Percentiles rank a stretch among this genome's conserved stretches.
phyloP scores from a whole-genome alignment of 1,139 yeast species.

The Kodamaea alishanica region DNA sequence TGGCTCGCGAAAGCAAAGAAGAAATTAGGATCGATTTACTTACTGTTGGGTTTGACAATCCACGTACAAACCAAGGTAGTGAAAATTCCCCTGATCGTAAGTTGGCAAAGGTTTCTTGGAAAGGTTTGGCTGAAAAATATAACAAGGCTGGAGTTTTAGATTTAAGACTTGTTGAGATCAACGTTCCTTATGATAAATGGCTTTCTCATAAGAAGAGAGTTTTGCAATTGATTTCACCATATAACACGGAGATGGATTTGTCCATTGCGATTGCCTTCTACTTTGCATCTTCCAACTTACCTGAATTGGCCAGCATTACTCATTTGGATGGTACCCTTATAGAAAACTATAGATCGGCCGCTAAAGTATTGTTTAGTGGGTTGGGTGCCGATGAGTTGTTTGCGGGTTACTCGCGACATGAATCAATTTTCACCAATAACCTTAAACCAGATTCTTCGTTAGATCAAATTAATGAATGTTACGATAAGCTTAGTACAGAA shows the following conservation, averaged over 20 bases:
- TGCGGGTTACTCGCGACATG: constrained; percentile 89
- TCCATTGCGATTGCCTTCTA: constrained; percentile 93
- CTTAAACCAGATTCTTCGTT: constrained; percentile 16
- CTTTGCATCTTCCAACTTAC: constrained; percentile 52
- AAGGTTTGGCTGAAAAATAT: constrained; percentile 41
- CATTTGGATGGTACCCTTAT: constrained; percentile 3
- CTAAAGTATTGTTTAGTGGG: constrained; percentile 81
- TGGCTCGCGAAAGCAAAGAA: constrained; percentile 1
- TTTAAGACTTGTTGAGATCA: constrained; percentile 59
- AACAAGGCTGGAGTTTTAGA: constrained; percentile 21
- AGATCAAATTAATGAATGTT: constrained; percentile 18
- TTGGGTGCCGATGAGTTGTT: constrained; percentile 95
- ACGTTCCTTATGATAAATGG: constrained; percentile 70
- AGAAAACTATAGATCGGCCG: constrained; percentile 41
- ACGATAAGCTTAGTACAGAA: constrained; percentile 39
- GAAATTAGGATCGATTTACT: constrained; percentile 52
- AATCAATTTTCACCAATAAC: constrained; percentile 37
- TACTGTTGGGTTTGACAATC: constrained; percentile 93
- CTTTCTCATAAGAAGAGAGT: constrained; percentile 50
- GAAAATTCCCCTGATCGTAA: constrained; percentile 76
- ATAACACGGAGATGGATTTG: constrained; percentile 88
- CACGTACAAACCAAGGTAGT: constrained; percentile 64
- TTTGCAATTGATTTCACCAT: constrained; percentile 69
- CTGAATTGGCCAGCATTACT: constrained; percentile 5
- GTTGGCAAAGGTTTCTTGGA: constrained; percentile 64